Percentiles rank a stretch among this genome's conserved stretches.
phyloP scores from a whole-genome alignment of 2,329 filamentous ascomycete species.

The Diplodia mutila region DNA sequence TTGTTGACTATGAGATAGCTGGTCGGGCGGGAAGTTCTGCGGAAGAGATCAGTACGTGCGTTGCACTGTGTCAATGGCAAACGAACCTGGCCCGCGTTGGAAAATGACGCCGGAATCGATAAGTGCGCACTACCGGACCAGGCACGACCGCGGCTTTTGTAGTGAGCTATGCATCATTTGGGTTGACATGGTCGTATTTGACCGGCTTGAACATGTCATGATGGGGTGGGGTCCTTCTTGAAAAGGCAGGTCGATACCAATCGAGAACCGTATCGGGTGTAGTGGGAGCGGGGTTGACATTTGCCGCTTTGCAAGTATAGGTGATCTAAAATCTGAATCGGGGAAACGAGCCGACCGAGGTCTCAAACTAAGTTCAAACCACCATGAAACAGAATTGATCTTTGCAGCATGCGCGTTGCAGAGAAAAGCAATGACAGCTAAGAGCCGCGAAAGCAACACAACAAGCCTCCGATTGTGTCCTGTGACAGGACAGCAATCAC shows the following conservation, averaged over 20 bases:
- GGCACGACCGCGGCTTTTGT: not conserved
- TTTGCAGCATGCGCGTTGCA: too few species aligned
- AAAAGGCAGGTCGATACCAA: not conserved
- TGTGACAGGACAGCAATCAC: too few species aligned
- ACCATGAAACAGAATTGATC: too few species aligned
- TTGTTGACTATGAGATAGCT: too few species aligned
- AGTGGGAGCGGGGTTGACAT: not conserved
- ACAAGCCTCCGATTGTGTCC: too few species aligned
- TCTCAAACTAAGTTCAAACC: too few species aligned
- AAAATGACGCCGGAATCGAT: not conserved
- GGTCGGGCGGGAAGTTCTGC: not conserved
- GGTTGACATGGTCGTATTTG: not conserved
- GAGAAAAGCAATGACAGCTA: too few species aligned
- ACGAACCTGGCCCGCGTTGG: not conserved
- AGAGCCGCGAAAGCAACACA: too few species aligned
- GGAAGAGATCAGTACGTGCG: not conserved
- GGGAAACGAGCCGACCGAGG: too few species aligned
- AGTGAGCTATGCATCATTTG: not conserved
- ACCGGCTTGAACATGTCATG: not conserved
- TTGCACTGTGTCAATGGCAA: not conserved
- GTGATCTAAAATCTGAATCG: too few species aligned
- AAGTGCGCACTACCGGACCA: too few species aligned
- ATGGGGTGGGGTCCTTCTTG: not conserved
- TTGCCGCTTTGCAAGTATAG: conserved; percentile 2
- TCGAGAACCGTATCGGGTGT: not conserved